These are phyloP conservation scores for Neurospora sp. DNA, from an alignment of 495 filamentous ascomycete genomes.

Conservation along the genomic window DNA sequence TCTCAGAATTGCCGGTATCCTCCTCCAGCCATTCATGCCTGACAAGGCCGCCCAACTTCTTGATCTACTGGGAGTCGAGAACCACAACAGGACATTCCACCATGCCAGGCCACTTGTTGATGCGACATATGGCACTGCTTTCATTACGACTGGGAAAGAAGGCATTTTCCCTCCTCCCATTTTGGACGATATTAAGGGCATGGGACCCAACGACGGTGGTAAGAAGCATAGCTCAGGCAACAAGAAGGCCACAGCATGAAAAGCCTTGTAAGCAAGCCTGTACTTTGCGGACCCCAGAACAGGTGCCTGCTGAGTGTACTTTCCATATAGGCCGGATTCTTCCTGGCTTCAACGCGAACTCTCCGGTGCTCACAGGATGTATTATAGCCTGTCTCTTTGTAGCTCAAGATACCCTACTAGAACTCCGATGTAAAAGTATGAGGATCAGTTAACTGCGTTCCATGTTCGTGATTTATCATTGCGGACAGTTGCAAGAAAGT, in stretches of 20 bases:
- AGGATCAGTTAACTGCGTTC: neutral
- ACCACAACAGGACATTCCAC: constrained; percentile 45
- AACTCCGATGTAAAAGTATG: neutral
- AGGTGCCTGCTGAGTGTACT: neutral
- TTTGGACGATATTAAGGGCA: constrained; percentile 17
- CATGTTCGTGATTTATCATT: neutral
- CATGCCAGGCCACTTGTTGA: constrained; percentile 51
- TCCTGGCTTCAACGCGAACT: neutral
- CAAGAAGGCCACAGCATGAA: neutral
- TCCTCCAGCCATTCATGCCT: constrained; percentile 88
- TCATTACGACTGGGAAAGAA: constrained; percentile 35
- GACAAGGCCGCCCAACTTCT: constrained; percentile 63
- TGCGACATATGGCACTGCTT: constrained; percentile 51
- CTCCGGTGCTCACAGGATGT: neutral
- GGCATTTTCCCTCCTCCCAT: constrained; percentile 28
- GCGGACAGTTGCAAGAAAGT: neutral
- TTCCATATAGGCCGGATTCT: neutral
- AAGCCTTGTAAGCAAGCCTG: too few relatives aligned
- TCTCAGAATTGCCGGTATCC: constrained; percentile 69
- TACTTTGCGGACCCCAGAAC: neutral
- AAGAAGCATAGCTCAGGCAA: neutral
- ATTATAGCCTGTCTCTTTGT: neutral
- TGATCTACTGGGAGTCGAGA: constrained; percentile 65
- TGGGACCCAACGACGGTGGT: neutral
- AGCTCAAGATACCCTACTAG: neutral